Evolutionary conservation across 768 basidiomycete species (phyloP).

Genomic region (Cystobasidium tubakii): DNA sequence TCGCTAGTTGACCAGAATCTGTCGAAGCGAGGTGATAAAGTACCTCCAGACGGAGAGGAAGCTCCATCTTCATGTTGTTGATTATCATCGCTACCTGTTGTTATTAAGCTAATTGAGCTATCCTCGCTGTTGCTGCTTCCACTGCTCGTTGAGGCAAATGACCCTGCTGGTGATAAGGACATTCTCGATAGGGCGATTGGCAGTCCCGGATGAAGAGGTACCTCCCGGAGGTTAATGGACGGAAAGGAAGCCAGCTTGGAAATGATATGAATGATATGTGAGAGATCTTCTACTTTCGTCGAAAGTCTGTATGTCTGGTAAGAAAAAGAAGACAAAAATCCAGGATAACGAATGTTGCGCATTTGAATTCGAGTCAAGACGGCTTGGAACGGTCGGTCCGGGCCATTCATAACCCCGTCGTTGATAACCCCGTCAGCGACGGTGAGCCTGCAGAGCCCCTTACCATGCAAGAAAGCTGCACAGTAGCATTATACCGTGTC

Average conservation of each 20-base stretch:
- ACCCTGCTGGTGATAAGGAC: constrained; percentile 24
- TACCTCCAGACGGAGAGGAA: background rate
- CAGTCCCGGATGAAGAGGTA: background rate
- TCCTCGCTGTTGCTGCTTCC: background rate
- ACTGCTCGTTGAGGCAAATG: background rate
- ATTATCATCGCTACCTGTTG: background rate
- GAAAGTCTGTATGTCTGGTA: background rate
- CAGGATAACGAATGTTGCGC: background rate
- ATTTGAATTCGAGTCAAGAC: background rate
- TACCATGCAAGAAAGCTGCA: no score
- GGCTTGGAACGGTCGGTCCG: no score
- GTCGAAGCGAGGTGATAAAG: constrained; percentile 15
- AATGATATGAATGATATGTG: no score
- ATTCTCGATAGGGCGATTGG: background rate
- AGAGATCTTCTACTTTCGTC: no score
- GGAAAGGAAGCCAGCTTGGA: constrained; percentile 7
- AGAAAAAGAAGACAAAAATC: no score
- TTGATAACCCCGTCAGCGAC: no score
- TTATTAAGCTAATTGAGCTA: background rate
- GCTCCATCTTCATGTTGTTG: background rate
- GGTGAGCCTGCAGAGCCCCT: no score
- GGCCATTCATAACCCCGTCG: no score
- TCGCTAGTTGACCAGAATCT: constrained; percentile 14
- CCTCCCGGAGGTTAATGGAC: background rate
- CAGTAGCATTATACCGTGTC: no score